A percentile compares a stretch with the other conserved stretches of the same genome.
phyloP scores from a whole-genome alignment of 805 yeast species.

The Spathaspora girioi region DNA sequence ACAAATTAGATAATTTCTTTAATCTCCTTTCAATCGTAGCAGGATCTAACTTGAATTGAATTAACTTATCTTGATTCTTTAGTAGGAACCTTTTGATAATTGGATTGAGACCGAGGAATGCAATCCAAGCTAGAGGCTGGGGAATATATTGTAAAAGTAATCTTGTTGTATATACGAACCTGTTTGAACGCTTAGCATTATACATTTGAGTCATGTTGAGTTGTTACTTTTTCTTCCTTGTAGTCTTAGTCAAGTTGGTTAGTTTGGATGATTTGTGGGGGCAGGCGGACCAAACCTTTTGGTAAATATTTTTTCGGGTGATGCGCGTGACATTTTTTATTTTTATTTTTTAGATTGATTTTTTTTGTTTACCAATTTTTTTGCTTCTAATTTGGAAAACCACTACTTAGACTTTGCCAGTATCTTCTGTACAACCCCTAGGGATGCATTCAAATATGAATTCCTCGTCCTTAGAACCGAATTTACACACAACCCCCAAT shows the following conservation, averaged over 20 bases:
- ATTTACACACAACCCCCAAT: neutral
- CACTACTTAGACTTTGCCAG: no score
- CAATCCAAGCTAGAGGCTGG: slow-evolving; percentile 24
- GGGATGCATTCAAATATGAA: no score
- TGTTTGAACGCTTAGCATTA: neutral
- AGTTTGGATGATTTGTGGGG: neutral
- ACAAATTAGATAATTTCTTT: slow-evolving; percentile 17
- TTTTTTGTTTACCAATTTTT: neutral
- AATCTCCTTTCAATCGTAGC: neutral
- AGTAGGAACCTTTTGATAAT: slow-evolving; percentile 14
- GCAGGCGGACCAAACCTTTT: neutral
- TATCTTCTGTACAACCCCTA: no score
- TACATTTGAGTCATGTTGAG: neutral
- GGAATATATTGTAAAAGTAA: slow-evolving; percentile 2
- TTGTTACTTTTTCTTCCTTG: neutral
- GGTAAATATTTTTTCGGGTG: neutral
- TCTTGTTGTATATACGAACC: neutral
- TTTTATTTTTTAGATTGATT: neutral
- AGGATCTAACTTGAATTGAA: neutral
- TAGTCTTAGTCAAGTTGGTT: no score
- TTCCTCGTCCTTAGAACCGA: no score
- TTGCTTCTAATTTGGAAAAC: neutral
- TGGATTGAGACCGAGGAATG: slow-evolving; percentile 32
- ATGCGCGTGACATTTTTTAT: neutral
- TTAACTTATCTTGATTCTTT: slow-evolving; percentile 7